Evolutionary conservation across 2,329 filamentous ascomycete genomes (phyloP).

Genomic region (Pseudocercospora crystallina): DNA sequence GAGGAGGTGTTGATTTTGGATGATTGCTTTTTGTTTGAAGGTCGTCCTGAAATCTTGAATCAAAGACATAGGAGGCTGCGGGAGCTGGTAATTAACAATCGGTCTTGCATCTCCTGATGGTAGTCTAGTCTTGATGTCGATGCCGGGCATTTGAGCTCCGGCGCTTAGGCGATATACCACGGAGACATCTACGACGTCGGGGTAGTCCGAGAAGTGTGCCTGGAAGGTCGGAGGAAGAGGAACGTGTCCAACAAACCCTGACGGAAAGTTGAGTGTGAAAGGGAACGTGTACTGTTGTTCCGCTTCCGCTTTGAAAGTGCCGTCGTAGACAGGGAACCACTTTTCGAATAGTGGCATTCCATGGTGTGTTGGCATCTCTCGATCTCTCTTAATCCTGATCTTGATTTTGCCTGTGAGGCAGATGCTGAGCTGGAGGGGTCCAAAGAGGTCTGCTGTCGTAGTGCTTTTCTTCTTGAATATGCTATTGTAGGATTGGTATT

Average conservation of each 20-base stretch:
- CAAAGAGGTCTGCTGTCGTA: conserved; percentile 21
- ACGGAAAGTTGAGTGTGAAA: conserved; percentile 16
- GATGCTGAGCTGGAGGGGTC: conserved; percentile 15
- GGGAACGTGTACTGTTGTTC: conserved; percentile 13
- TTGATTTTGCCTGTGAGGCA: conserved; percentile 13
- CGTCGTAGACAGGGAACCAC: conserved; percentile 14
- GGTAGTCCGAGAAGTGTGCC: conserved; percentile 16
- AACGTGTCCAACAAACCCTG: not conserved
- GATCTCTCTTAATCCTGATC: conserved; percentile 16
- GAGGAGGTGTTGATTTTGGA: conserved; percentile 25
- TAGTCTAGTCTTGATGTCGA: conserved; percentile 17
- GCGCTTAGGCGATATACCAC: conserved; percentile 16
- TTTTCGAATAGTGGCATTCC: conserved; percentile 11
- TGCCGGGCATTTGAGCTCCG: conserved; percentile 19
- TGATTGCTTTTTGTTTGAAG: conserved; percentile 9
- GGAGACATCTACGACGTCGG: conserved; percentile 18
- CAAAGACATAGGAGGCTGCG: conserved; percentile 5
- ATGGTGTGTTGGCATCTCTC: conserved; percentile 18
- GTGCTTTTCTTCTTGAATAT: conserved; percentile 15
- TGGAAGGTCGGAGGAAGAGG: conserved; percentile 16
- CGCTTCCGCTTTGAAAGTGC: conserved; percentile 19
- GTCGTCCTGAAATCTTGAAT: conserved; percentile 4
- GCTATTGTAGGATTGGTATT: conserved; percentile 13
- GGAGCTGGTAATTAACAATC: conserved; percentile 11
- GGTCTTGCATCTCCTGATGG: conserved; percentile 7